phyloP scores from a whole-genome alignment of 768 basidiomycete species.

The Butyriboletus loyo region DNA sequence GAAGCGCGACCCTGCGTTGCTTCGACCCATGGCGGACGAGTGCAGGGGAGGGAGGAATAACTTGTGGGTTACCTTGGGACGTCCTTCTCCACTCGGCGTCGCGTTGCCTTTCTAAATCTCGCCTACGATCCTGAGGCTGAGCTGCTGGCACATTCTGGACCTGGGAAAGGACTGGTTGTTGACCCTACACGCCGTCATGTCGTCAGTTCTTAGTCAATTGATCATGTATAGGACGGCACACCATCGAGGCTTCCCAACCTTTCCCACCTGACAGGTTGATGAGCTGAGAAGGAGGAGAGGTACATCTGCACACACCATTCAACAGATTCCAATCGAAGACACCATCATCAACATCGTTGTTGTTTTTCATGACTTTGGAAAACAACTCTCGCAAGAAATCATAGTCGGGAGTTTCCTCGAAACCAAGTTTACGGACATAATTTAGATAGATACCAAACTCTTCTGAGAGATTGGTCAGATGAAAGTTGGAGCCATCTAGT shows the following conservation, averaged over 20 bases:
- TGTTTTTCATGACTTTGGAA: conserved; percentile 88
- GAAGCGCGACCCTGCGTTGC: conserved; percentile 58
- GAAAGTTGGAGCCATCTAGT: background rate
- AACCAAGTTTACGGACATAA: conserved; percentile 98
- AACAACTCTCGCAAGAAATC: conserved; percentile 96
- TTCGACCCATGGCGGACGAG: conserved; percentile 76
- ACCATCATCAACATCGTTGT: conserved; percentile 87
- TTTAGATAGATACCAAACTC: conserved; percentile 99
- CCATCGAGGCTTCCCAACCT: conserved; percentile 88
- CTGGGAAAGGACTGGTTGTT: conserved; percentile 63
- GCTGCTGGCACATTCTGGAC: conserved; percentile 53
- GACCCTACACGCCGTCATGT: conserved; percentile 39
- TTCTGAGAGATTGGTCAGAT: conserved; percentile 49
- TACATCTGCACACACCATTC: conserved; percentile 52
- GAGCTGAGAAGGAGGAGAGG: background rate
- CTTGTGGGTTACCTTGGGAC: conserved; percentile 52
- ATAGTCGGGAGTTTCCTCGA: conserved; percentile 99
- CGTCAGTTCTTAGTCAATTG: conserved; percentile 6
- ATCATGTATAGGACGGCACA: conserved; percentile 37
- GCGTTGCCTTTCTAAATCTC: conserved; percentile 48
- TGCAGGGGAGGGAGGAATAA: conserved; percentile 73
- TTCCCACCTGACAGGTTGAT: conserved; percentile 60
- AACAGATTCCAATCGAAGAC: conserved; percentile 96
- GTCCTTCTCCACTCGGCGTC: conserved; percentile 64
- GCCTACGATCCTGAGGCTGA: conserved; percentile 56